These are phyloP conservation scores for Loxodes magnus DNA, from an alignment of 73 alveolate species.

Conservation along the genomic window DNA sequence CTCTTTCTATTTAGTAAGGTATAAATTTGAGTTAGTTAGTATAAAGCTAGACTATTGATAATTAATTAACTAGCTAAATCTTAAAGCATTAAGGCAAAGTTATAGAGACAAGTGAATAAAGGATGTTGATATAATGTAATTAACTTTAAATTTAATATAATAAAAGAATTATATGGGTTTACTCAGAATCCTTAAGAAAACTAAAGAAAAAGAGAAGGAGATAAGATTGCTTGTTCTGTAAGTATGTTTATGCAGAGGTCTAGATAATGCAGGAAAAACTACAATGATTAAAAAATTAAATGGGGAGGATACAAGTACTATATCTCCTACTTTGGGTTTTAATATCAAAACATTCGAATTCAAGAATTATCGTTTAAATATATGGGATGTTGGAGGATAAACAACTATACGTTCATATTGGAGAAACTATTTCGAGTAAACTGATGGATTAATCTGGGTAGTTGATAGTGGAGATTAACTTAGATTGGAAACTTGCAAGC, in stretches of 20 bases:
- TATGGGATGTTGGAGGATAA: constrained; percentile 99
- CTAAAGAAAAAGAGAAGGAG: constrained; percentile 86
- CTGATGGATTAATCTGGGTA: constrained; percentile 97
- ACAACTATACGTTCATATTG: constrained; percentile 97
- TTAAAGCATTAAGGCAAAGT: no score
- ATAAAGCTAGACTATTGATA: no score
- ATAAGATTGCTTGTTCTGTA: constrained; percentile 78
- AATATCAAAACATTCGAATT: constrained; percentile 90
- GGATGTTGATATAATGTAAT: no score
- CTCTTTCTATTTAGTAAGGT: no score
- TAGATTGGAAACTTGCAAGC: constrained; percentile 85
- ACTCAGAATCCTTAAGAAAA: constrained; percentile 70
- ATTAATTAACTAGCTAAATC: no score
- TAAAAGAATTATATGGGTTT: constrained; percentile 91
- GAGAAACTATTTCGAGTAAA: constrained; percentile 97
- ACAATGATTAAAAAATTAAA: constrained; percentile 82
- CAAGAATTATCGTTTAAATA: constrained; percentile 80
- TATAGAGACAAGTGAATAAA: no score
- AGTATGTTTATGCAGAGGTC: no score
- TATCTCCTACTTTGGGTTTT: constrained; percentile 96
- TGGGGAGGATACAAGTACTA: constrained; percentile 91
- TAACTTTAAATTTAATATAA: constrained; percentile 16
- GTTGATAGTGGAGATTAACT: constrained; percentile 95
- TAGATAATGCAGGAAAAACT: constrained; percentile 94
- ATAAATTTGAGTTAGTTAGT: no score